Base-by-base conservation (phyloP, 371 early-diverging fungal genomes). In the Mortierella sp. region DNA sequence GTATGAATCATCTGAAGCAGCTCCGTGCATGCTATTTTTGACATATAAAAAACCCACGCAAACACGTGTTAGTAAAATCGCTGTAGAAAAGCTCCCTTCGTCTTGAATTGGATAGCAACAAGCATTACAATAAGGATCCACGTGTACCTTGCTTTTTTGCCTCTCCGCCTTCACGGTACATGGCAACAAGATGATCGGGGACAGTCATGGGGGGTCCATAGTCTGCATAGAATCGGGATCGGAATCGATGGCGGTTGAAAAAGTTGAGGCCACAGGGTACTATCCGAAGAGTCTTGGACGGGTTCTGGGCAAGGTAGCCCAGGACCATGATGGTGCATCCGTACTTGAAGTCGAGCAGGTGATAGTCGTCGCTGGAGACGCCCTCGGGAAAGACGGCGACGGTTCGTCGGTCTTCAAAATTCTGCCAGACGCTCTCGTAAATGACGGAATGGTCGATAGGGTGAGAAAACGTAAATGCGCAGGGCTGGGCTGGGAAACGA, bases 311-410 rank as follows among this genome's bases (percentile, higher is more conserved):
- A 51, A 88, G 76, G 38, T 88, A 88, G 16, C 89, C 89, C 18
- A 88, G 75, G 6, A 84, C 84, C 89, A 88, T 87, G 72, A 88
- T 85, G 3, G 89, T 87, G 70, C 89, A 88, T 74, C 89, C 89
- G 49, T 88, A 88, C 46, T 88, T 88, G 76, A 88, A 84, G 63
- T 87, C 83, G 27, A 87, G 65, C 63, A 88, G 71, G 43, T 88
- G 89, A 35, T 87, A 84, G 58, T 87, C 83, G 54, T 88, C 89
- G 41, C 83, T 87, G 56, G 89, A 88, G 51, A 85, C 83, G 1
- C 89, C 89, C 48, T 88, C 89, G 3, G 89, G 89, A 72, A 87
- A 88, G 24, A 88, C 84, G 2, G 88, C 87, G 27, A 88, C 85
- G 56, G 88, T 84, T 8, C 84, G 73, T 35, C 72, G 54, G 55